Evolutionary conservation across 352 stramenopile genomes (phyloP), one percentile per base, ranked within the genome.

Genomic region (Phytophthora nicotianae): DNA sequence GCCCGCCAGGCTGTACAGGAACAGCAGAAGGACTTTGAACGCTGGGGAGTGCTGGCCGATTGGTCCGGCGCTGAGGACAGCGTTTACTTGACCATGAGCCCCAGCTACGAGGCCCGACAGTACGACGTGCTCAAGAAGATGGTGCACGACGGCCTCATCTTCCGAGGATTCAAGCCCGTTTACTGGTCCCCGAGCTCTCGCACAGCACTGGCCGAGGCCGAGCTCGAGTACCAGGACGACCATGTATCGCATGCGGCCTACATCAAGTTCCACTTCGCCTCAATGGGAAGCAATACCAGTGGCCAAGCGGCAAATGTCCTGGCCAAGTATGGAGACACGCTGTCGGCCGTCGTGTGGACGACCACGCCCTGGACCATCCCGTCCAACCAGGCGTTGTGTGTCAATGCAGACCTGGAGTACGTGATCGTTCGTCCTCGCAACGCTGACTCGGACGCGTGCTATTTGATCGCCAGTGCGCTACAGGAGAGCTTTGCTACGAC

Each of bases 361-460:
- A 99, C 97, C 5, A 99, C 97, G 53, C 97, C 97, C 5, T 99
- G 97, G 97, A 99, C 97, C 19, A 97, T 99, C 55, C 97, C 96
- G 23, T 93, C 96, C 11, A 99, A 99, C 72, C 79, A 98, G 68
- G 97, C 95, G n/a, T 77, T 99, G 19, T 97, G 95, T 58, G 89
- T 99, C n/a, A 98, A 98, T 65, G 83, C 85, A 2, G 74, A 97
- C 11, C 74, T 99, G 43, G 76, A 90, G 50, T 99, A 99, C 72
- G 93, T 87, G 7, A 70, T 99, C n/a, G 89, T 99, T 8, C 49
- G 73, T 33, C 70, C 62, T 41, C 24, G 72, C 3, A 13, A 35
- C 3, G 59, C 60, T 13, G n/a, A 58, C 2, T 75, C 58, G 2
- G 68, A 70, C 8, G 62, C 52, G n/a, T 77, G 75, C 52, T 87